A percentile compares a stretch with the other conserved stretches of the same genome.
These are phyloP conservation scores for Chaetothyriales sp. DNA, from an alignment of 2,329 filamentous ascomycete genomes.

Conservation along the genomic window DNA sequence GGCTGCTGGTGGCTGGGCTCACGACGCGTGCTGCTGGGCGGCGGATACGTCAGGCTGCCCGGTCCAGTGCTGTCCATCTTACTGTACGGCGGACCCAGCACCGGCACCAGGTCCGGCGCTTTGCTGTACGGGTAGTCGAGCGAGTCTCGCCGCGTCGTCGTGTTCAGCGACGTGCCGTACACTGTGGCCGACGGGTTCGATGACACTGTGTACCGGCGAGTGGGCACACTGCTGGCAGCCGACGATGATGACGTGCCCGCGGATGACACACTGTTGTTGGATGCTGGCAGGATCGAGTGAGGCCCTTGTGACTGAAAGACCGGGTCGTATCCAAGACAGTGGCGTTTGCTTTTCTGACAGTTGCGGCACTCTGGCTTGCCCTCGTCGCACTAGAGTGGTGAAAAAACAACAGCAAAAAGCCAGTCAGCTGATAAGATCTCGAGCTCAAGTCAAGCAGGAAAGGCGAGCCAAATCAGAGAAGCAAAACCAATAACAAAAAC, in stretches of 20 bases:
- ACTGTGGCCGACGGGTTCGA: background rate
- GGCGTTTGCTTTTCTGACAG: constrained; percentile 54
- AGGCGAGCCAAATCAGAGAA: too few relatives aligned
- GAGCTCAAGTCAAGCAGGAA: too few relatives aligned
- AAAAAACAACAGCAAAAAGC: background rate
- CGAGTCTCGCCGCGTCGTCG: constrained; percentile 14
- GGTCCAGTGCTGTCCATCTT: constrained; percentile 10
- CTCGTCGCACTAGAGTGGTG: constrained; percentile 69
- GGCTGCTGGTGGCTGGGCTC: constrained; percentile 2
- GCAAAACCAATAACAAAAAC: background rate
- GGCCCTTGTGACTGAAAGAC: constrained; percentile 54
- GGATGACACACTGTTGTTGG: background rate
- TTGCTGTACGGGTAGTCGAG: constrained; percentile 13
- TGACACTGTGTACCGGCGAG: background rate
- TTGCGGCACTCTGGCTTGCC: constrained; percentile 73
- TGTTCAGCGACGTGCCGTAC: background rate
- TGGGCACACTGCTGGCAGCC: background rate
- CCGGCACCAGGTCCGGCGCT: constrained; percentile 13
- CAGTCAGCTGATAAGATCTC: background rate
- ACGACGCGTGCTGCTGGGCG: constrained; percentile 9
- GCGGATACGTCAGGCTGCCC: constrained; percentile 9
- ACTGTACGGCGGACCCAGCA: constrained; percentile 16
- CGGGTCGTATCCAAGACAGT: constrained; percentile 55
- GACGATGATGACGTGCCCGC: background rate
- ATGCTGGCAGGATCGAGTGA: constrained; percentile 8